Conservation (phyloP, 2,329 filamentous ascomycete species). For the Talaromyces funiculosus region DNA sequence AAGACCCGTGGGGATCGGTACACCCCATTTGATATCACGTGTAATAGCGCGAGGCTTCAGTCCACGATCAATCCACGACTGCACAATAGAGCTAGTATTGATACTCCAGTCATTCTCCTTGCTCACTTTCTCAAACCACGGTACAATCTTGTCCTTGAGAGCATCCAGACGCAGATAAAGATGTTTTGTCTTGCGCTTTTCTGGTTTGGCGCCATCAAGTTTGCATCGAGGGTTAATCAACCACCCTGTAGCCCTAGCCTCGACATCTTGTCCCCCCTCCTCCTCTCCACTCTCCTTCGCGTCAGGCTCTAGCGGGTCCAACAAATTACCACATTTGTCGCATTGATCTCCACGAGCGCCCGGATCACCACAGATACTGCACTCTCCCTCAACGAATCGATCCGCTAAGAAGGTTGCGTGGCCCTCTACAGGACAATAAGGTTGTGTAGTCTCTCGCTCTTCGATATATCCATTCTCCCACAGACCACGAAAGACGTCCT, state of each 20-base stretch:
- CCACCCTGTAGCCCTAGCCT: constrained; percentile 17
- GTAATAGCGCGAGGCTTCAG: constrained; percentile 85
- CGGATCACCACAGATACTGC: constrained; percentile 52
- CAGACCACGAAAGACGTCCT: constrained; percentile 84
- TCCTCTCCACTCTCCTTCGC: constrained; percentile 6
- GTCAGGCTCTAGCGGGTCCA: constrained; percentile 60
- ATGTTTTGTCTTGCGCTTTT: constrained; percentile 79
- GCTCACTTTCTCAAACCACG: constrained; percentile 70
- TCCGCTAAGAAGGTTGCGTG: constrained; percentile 66
- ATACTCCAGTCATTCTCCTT: constrained; percentile 56
- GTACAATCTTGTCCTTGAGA: constrained; percentile 68
- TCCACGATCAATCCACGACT: constrained; percentile 60
- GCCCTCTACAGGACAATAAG: constrained; percentile 68
- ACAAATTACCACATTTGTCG: constrained; percentile 65
- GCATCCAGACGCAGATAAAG: constrained; percentile 83
- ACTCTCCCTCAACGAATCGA: constrained; percentile 55
- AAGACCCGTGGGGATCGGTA: constrained; percentile 44
- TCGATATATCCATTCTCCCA: constrained; percentile 82
- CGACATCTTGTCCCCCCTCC: constrained; percentile 12
- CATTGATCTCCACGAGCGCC: constrained; percentile 71
- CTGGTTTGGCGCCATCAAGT: constrained; percentile 75
- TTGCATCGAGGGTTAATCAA: constrained; percentile 86
- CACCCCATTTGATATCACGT: constrained; percentile 87
- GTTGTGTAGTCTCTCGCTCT: constrained; percentile 80
- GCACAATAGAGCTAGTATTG: constrained; percentile 41